Base-by-base conservation (phyloP, 192 early-diverging fungal species). In the Gaertneriomyces semiglobifer region DNA sequence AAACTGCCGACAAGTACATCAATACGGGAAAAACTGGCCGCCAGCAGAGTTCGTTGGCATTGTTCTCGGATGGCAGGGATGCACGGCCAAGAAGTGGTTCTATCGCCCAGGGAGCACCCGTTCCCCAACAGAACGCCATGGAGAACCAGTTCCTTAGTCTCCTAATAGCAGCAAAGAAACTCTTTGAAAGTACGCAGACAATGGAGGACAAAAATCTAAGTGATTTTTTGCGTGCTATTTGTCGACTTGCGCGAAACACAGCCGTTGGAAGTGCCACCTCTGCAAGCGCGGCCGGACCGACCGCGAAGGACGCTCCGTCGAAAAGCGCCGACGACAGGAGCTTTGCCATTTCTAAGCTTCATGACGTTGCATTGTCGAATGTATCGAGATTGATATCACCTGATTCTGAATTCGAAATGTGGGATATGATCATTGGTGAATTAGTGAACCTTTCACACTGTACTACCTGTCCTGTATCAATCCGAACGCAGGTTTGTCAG, bases 1-100 rank as follows among this genome's bases (percentile, higher is more conserved):
- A 95, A 70, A 84, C 89, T 19, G 89, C 90, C 1, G 94, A 96
- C 52, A 86, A 88, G 70, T 72, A 92, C 16, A 58, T 96, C 51
- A 80, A 83, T 9, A 74, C 76, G 3, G 79, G 81, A 41, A 79
- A 78, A 63, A 64, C 65, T 38, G 84, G 76, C 19, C 72, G 45
- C 53, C 72, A 74, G 54, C 79, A 56, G 57, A 76, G 58, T 66
- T 67, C 65, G 12, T 60, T 63, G 50, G 44, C 68, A 8, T 43
- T 73, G 38, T 19, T 71, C 10, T 43, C 58, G 12, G 68, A 64
- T 53, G 43, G 20, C 12, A 76, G 68, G 43, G 71, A 72, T 54
- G 6, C 43, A n/a, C 58, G 68, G 16, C 41, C 69, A 12, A 51
- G 63, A 38, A 69, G 48, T 40, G 64, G 60, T 8, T 52, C 64